Evolutionary conservation across 2,329 filamentous ascomycete genomes (phyloP).

Genomic region (Teratosphaeriaceae sp.): DNA sequence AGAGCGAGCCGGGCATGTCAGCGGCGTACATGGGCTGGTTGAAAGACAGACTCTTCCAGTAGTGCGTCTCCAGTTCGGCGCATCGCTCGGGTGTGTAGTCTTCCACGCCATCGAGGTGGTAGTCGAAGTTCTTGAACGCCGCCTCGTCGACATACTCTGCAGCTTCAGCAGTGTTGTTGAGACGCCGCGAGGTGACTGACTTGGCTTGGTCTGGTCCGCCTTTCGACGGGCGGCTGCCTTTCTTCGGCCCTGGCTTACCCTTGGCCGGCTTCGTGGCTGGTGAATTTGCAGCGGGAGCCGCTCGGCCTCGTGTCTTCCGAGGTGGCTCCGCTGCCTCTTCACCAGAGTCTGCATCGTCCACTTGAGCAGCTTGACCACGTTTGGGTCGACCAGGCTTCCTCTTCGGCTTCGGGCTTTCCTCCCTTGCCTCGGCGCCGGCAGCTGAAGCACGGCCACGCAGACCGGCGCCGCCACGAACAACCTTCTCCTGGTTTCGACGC

Average conservation of each 20-base stretch:
- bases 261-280: conserved; percentile 45
- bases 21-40: conserved; percentile 92
- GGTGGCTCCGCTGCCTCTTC: conserved; percentile 17
- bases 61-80: conserved; percentile 86
- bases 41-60: conserved; percentile 97
- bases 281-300: conserved; percentile 26
- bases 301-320: conserved; percentile 19
- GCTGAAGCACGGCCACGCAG: conserved; percentile 22
- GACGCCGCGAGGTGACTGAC: conserved; percentile 78
- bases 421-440: conserved; percentile 17
- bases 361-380: conserved; percentile 30
- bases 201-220: conserved; percentile 47
- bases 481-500: conserved; percentile 51
- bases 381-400: conserved; percentile 44
- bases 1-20: conserved; percentile 92
- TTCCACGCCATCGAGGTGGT: conserved; percentile 72
- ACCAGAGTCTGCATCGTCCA: conserved; percentile 25
- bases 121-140: conserved; percentile 86
- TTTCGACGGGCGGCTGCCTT: conserved; percentile 10
- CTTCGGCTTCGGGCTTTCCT: conserved; percentile 33
- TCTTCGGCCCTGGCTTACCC: conserved; percentile 31
- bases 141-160: conserved; percentile 79
- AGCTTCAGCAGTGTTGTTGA: conserved; percentile 74
- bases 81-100: conserved; percentile 89
- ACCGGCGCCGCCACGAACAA: conserved; percentile 31